A percentile compares a stretch with the other conserved stretches of the same genome.
Evolutionary conservation across 1,284 basidiomycete genomes (phyloP).

Genomic region (Ganoderma lingzhi): DNA sequence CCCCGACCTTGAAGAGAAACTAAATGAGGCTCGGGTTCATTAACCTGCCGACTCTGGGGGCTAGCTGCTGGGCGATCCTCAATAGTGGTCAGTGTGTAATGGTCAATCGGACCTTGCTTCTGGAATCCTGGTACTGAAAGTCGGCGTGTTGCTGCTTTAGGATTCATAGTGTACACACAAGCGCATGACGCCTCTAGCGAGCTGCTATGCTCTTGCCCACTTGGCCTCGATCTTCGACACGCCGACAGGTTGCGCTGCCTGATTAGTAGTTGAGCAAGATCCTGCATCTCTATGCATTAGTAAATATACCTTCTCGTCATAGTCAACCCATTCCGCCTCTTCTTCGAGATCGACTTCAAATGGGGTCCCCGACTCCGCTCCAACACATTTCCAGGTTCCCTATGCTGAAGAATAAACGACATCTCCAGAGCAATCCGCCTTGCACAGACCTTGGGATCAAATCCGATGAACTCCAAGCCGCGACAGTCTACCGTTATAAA

Average conservation of each 20-base stretch:
- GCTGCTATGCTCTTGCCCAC: conserved; percentile 67
- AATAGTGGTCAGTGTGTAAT: background rate
- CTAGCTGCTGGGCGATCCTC: background rate
- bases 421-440: background rate
- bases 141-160: background rate
- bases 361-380: conserved; percentile 55
- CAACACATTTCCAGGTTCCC: conserved; percentile 79
- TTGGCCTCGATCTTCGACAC: conserved; percentile 66
- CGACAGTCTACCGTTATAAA: conserved; percentile 78
- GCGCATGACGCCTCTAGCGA: background rate
- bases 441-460: conserved; percentile 66
- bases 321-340: conserved; percentile 76
- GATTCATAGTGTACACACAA: conserved; percentile 15
- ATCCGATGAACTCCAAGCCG: conserved; percentile 78
- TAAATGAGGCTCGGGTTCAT: background rate
- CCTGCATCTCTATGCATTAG: background rate
- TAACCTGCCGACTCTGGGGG: background rate
- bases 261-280: conserved; percentile 5
- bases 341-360: conserved; percentile 75
- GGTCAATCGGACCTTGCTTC: background rate
- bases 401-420: conserved; percentile 36
- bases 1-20: background rate
- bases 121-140: background rate
- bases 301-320: conserved; percentile 76
- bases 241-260: conserved; percentile 72